Evolutionary conservation across 2,329 filamentous ascomycete species (phyloP), one percentile per base, ranked within the genome.

Genomic region (Botryotinia globosa): DNA sequence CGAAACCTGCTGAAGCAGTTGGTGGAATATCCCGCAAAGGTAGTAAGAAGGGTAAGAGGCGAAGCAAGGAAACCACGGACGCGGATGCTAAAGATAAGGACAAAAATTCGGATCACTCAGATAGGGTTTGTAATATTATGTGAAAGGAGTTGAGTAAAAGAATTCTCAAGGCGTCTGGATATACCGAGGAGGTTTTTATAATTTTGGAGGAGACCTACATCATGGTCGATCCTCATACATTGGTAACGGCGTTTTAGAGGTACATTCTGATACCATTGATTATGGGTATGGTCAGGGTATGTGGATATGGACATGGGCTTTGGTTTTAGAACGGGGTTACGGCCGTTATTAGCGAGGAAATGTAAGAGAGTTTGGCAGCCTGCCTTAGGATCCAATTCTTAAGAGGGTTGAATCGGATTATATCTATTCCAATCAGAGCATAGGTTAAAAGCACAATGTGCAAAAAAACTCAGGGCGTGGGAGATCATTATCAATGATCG

Each of bases 61-160:
- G 77, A 63, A 79, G 77, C 63, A 77, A 75, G 74, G 76, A 72
- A 4, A 73, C 75, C 14, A 56, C 56, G 10, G 66, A 71, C 37
- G 62, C 75, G 75, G 69, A 78, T 25, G 73, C 77, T 10, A 78
- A 80, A 44, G 72, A 78, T 44, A 73, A 77, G 14, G 73, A 77
- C 45, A 73, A 77, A 20, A 73, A 76, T 48, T 67, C 64, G 62
- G 74, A 74, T 54, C 77, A 83, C 54, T 82, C 83, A 1, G 85
- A 87, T 73, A 81, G 85, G 75, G 85, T 87, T 77, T 87, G 85
- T 77, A 78, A 76, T 16, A 80, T 87, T 69, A 87, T 87, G 85
- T 87, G 76, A 69, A 37, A 44, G 16, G 3, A 10, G 18, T 32
- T 25, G 48, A 20, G 54, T 10, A 44, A 39, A 10, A 7, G 25